These are phyloP conservation scores for Gossypium davidsonii DNA, from an alignment of 441 rosid genomes.

Conservation along the genomic window DNA sequence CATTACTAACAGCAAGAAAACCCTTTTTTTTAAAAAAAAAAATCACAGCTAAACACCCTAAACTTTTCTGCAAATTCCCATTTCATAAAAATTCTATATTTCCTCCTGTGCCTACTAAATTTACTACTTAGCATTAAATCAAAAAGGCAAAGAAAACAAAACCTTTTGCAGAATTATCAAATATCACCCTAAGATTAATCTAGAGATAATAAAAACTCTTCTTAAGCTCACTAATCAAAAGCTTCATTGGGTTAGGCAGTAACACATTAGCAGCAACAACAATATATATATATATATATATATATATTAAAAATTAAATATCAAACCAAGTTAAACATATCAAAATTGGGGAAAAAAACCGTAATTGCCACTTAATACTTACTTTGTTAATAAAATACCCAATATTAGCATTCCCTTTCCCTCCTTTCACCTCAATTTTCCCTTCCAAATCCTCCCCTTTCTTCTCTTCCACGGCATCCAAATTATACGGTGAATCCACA, in stretches of 20 bases:
- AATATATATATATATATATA: background rate
- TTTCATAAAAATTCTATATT: background rate
- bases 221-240: background rate
- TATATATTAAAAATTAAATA: background rate
- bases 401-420: conserved; percentile 44
- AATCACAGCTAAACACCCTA: background rate
- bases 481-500: conserved; percentile 55
- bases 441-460: conserved; percentile 9
- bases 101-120: background rate
- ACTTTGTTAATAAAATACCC: conserved; percentile 86
- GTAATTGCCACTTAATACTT: conserved; percentile 5
- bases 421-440: conserved; percentile 7
- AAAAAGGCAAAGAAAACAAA: background rate
- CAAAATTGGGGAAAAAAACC: background rate
- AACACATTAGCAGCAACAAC: background rate
- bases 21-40: background rate
- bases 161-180: background rate
- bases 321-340: background rate
- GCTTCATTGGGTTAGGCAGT: background rate
- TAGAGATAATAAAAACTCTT: background rate
- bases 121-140: background rate
- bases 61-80: background rate
- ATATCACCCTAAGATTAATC: background rate
- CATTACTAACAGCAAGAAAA: background rate
- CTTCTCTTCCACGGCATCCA: conserved; percentile 23